These are phyloP conservation scores for Neltuma alba DNA, from an alignment of 306 rosid species.

Conservation along the genomic window DNA sequence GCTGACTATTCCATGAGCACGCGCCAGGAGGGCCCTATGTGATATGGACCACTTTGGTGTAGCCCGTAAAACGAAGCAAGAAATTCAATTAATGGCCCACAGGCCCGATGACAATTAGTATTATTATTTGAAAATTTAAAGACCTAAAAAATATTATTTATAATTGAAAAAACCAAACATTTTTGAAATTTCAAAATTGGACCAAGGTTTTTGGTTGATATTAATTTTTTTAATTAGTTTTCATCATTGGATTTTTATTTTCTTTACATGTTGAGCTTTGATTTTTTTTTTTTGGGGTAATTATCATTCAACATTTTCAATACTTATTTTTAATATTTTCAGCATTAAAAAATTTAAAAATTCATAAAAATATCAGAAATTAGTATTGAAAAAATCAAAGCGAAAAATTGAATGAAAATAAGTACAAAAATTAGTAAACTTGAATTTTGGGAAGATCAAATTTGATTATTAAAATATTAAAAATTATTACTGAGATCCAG, in stretches of 20 bases:
- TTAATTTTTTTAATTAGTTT: not conserved
- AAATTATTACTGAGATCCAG: too few relatives aligned
- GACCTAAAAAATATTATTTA: not conserved
- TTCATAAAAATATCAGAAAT: not conserved
- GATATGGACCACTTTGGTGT: not conserved
- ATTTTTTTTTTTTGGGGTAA: not conserved
- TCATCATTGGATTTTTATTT: not conserved
- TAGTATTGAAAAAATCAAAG: not conserved
- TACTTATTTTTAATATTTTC: not conserved
- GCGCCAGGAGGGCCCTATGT: not conserved
- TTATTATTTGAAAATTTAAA: too few relatives aligned
- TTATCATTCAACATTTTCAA: not conserved
- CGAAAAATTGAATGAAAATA: not conserved
- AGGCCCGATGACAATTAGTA: not conserved
- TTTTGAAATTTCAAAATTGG: not conserved
- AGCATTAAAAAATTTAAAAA: not conserved
- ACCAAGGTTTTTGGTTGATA: not conserved
- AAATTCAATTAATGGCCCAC: not conserved
- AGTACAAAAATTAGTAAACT: not conserved
- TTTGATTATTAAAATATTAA: too few relatives aligned
- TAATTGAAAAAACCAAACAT: not conserved
- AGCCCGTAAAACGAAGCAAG: not conserved
- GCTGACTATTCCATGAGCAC: not conserved
- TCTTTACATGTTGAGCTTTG: not conserved
- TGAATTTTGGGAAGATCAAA: too few relatives aligned